Conservation (phyloP, 2,329 filamentous ascomycete species). For the Epichloe amarillans region DNA sequence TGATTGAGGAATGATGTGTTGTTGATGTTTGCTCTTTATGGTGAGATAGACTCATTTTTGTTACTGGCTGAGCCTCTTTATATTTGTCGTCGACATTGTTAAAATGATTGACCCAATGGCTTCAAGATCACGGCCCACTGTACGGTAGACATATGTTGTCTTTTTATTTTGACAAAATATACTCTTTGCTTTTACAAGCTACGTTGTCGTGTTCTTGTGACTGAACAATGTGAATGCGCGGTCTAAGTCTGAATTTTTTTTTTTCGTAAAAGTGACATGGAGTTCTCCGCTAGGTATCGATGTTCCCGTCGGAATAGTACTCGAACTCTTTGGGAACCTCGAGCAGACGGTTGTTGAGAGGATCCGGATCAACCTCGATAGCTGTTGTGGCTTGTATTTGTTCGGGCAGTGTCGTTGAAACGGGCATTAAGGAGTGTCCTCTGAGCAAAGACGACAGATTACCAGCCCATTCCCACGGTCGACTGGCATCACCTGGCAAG, state of each 20-base stretch:
- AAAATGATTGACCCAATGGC: slow-evolving; percentile 6
- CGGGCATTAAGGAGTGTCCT: slow-evolving; percentile 12
- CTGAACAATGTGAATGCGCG: neutral
- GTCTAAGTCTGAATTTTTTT: neutral
- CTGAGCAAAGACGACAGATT: slow-evolving; percentile 42
- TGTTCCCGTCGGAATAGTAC: slow-evolving; percentile 11
- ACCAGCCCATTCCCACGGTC: slow-evolving; percentile 68
- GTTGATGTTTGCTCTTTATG: slow-evolving; percentile 2
- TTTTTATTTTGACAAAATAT: slow-evolving; percentile 4
- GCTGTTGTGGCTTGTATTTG: neutral
- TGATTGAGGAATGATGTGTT: slow-evolving; percentile 7
- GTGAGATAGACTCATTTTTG: neutral
- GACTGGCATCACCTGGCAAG: slow-evolving; percentile 44
- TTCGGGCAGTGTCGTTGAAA: neutral
- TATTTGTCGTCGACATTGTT: neutral
- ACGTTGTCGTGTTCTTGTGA: neutral
- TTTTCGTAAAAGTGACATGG: neutral
- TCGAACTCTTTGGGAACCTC: slow-evolving; percentile 12
- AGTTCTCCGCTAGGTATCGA: neutral
- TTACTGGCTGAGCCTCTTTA: neutral
- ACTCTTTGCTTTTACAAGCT: slow-evolving; percentile 2
- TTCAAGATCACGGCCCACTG: slow-evolving; percentile 7
- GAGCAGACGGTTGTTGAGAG: slow-evolving; percentile 1
- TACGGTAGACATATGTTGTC: slow-evolving; percentile 8
- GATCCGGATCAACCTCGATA: slow-evolving; percentile 13